Evolutionary conservation across 1,139 yeast species (phyloP).

Genomic region (Debaryomycetaceae sp.): DNA sequence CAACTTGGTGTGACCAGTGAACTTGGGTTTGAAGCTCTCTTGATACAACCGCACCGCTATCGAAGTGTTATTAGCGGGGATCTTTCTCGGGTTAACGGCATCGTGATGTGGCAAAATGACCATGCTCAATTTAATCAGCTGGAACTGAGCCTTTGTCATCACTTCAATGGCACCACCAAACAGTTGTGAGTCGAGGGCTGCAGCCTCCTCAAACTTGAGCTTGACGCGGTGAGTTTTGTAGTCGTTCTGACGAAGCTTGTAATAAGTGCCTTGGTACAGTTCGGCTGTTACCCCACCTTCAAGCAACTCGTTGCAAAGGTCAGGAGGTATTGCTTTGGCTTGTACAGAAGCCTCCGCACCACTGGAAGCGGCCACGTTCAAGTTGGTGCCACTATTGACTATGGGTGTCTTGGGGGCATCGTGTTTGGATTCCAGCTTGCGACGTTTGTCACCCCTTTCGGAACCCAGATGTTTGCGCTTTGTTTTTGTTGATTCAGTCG

Average conservation of each 20-base stretch:
- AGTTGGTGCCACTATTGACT: neutral
- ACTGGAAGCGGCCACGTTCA: conserved; percentile 1
- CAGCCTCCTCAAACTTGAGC: conserved; percentile 17
- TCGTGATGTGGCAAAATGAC: conserved; percentile 25
- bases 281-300: conserved; percentile 44
- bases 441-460: conserved; percentile 22
- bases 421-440: conserved; percentile 16
- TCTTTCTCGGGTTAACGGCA: conserved; percentile 18
- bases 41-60: conserved; percentile 44
- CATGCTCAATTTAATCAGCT: conserved; percentile 26
- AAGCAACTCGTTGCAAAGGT: conserved; percentile 34
- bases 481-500: too few relatives aligned
- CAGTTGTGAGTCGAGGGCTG: conserved; percentile 10
- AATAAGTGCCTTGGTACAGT: conserved; percentile 47
- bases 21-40: conserved; percentile 58
- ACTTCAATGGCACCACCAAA: conserved; percentile 16
- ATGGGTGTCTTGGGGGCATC: too few relatives aligned
- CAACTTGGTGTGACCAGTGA: conserved; percentile 67
- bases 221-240: conserved; percentile 39
- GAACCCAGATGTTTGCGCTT: conserved; percentile 28
- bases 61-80: conserved; percentile 20
- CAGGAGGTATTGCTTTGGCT: conserved; percentile 22
- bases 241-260: conserved; percentile 43
- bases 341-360: too few relatives aligned
- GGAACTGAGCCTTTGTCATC: conserved; percentile 25